Evolutionary conservation across 2,329 filamentous ascomycete genomes (phyloP).

Genomic region (Ophiostoma sp.): DNA sequence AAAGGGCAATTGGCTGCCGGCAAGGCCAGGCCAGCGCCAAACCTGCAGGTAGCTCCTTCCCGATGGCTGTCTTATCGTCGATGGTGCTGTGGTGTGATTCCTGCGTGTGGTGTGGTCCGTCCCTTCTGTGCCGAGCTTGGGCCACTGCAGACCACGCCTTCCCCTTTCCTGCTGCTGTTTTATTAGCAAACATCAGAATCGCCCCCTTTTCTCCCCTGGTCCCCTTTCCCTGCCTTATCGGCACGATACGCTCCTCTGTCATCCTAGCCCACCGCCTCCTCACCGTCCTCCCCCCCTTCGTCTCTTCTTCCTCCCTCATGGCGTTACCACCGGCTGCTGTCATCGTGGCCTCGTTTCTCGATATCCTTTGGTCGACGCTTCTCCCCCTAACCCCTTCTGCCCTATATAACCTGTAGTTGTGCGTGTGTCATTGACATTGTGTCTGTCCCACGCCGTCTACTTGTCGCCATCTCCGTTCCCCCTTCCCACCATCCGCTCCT

Average conservation of each 20-base stretch:
- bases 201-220: slow-evolving; percentile 18
- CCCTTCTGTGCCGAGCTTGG: slow-evolving; percentile 20
- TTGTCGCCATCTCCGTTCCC: background rate
- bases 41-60: slow-evolving; percentile 13
- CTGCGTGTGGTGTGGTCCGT: slow-evolving; percentile 13
- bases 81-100: background rate
- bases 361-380: background rate
- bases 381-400: background rate
- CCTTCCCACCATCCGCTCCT: background rate
- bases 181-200: slow-evolving; percentile 15
- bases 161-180: slow-evolving; percentile 21
- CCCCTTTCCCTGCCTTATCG: slow-evolving; percentile 4
- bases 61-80: slow-evolving; percentile 16
- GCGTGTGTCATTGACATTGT: slow-evolving; percentile 1
- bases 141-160: slow-evolving; percentile 16
- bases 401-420: slow-evolving; percentile 2
- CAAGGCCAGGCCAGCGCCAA: background rate
- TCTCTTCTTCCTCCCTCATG: background rate
- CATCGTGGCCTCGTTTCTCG: slow-evolving; percentile 5
- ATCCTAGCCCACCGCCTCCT: slow-evolving; percentile 9
- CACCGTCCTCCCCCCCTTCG: background rate
- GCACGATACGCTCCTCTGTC: slow-evolving; percentile 8
- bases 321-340: background rate
- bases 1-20: slow-evolving; percentile 10
- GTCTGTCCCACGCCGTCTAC: slow-evolving; percentile 10